Conservation (phyloP, 225 moss, liverwort and hornwort genomes). For the Physcomitrium patens region DNA sequence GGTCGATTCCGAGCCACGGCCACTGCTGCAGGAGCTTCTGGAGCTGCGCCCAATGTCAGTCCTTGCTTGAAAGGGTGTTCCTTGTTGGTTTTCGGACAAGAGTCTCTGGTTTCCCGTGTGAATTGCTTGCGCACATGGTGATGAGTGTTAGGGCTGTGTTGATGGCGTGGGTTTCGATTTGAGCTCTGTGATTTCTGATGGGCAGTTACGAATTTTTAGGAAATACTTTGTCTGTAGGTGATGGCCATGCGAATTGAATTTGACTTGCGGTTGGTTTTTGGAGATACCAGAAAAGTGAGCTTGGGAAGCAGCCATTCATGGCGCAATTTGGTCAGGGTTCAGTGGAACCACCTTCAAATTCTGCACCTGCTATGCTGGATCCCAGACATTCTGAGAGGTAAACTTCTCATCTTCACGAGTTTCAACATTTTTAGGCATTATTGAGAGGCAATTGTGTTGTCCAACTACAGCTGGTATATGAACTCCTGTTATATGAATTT, state of each 20-base stretch:
- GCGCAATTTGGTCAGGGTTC: constrained; percentile 42
- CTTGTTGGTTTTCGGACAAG: background rate
- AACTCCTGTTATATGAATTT: background rate
- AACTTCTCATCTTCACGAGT: background rate
- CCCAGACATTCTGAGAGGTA: constrained; percentile 60
- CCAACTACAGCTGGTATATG: background rate
- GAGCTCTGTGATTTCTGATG: background rate
- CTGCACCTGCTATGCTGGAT: constrained; percentile 52
- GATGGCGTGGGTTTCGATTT: background rate
- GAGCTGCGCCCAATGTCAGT: constrained; percentile 32
- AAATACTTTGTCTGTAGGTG: background rate
- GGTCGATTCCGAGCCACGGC: constrained; percentile 25
- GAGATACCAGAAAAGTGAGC: constrained; percentile 35
- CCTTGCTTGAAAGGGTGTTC: background rate
- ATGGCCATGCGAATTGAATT: background rate
- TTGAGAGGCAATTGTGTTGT: background rate
- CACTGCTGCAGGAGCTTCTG: constrained; percentile 31
- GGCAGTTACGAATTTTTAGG: background rate
- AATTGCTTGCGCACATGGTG: too few relatives aligned
- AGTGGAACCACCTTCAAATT: constrained; percentile 27
- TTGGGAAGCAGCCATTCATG: constrained; percentile 42
- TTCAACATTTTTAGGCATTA: background rate
- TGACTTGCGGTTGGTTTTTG: constrained; percentile 12
- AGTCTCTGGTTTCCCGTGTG: background rate
- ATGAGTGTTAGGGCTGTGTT: background rate